These are phyloP conservation scores for Phoenix dactylifera DNA, from an alignment of 176 grass and related monocot species.

Conservation along the genomic window DNA sequence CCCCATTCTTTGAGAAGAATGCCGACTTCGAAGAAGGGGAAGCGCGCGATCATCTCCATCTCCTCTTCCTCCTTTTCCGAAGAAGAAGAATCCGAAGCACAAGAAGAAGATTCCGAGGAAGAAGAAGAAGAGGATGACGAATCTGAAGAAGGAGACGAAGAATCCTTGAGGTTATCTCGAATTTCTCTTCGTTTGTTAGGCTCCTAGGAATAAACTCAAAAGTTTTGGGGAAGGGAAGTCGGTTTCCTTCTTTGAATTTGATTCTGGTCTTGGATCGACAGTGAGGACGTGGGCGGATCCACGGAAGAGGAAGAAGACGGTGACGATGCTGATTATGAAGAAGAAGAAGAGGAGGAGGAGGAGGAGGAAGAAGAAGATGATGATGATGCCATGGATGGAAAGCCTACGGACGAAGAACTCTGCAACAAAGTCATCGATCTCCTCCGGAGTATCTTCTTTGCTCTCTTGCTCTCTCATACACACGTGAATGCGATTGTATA, in stretches of 20 bases:
- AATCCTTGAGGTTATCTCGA: conserved; percentile 5
- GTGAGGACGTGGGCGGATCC: too few relatives aligned
- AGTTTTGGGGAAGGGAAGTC: too few relatives aligned
- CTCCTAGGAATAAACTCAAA: too few relatives aligned
- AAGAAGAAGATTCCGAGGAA: conserved; percentile 33
- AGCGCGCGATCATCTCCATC: conserved; percentile 28
- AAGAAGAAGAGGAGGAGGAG: conserved; percentile 12
- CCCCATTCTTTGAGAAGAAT: background rate
- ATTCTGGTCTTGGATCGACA: background rate
- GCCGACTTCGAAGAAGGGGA: background rate
- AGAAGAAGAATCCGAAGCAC: conserved; percentile 17
- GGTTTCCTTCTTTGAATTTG: background rate
- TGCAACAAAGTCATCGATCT: conserved; percentile 45
- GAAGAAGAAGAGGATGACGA: conserved; percentile 2
- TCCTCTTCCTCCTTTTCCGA: conserved; percentile 33
- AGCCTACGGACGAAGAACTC: conserved; percentile 19
- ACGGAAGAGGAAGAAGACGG: too few relatives aligned
- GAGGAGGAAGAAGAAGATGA: conserved; percentile 8
- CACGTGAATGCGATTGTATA: too few relatives aligned
- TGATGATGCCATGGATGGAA: conserved; percentile 12
- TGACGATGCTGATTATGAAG: background rate
- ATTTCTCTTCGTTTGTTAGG: background rate
- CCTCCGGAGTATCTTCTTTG: conserved; percentile 26
- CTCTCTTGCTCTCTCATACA: background rate
- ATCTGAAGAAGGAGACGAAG: conserved; percentile 13